phyloP scores from a whole-genome alignment of 2,329 filamentous ascomycete species.

The Samsoniella hepiali region DNA sequence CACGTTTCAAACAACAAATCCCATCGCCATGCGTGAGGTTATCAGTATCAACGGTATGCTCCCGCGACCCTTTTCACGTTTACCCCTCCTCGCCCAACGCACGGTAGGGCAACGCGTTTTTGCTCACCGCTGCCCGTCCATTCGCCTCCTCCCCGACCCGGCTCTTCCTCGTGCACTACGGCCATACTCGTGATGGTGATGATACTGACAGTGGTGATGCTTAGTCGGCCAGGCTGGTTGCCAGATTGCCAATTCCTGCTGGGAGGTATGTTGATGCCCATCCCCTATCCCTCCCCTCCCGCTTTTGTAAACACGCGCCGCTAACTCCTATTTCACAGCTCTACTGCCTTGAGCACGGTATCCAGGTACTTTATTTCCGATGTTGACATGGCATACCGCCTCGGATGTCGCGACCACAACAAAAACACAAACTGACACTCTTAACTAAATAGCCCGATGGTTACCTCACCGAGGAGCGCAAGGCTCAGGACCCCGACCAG shows the following conservation, averaged over 20 bases:
- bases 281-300: constrained; percentile 2
- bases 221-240: constrained; percentile 99
- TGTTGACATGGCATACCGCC: constrained; percentile 18
- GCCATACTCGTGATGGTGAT: not conserved
- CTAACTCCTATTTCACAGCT: constrained; percentile 59
- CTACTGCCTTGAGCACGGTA: constrained; percentile 99
- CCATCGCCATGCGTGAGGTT: constrained; percentile 90
- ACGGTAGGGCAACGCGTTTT: constrained; percentile 26
- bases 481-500: constrained; percentile 86
- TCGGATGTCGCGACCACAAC: constrained; percentile 18
- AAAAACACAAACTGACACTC: constrained; percentile 15
- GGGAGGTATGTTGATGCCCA: constrained; percentile 76
- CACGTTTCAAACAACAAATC: constrained; percentile 25
- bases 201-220: constrained; percentile 50
- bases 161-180: constrained; percentile 1
- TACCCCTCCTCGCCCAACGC: constrained; percentile 30
- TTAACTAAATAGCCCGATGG: constrained; percentile 73
- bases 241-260: constrained; percentile 99
- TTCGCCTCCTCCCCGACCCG: constrained; percentile 15
- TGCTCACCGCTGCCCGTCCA: constrained; percentile 41
- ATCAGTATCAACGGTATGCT: constrained; percentile 95
- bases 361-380: constrained; percentile 68
- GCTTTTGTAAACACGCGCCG: constrained; percentile 16
- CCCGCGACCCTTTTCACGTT: constrained; percentile 12
- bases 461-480: constrained; percentile 97